Evolutionary conservation across 2,329 filamentous ascomycete species (phyloP).

Genomic region (Moelleriella libera): DNA sequence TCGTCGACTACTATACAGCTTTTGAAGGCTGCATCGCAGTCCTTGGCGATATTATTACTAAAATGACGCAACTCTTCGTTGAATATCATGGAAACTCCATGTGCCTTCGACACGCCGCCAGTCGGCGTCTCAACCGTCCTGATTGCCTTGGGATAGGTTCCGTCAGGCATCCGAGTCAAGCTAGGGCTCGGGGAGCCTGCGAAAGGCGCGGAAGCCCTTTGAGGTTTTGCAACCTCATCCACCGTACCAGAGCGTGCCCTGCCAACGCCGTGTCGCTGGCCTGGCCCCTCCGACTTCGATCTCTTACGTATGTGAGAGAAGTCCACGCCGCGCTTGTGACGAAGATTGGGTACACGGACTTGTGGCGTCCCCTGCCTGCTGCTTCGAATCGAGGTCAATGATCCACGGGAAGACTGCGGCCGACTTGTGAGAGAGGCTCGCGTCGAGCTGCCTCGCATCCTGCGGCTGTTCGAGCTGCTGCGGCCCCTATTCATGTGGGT

Average conservation of each 20-base stretch:
- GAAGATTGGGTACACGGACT: constrained; percentile 25
- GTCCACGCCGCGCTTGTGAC: constrained; percentile 38
- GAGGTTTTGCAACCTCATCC: constrained; percentile 7
- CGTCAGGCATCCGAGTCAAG: constrained; percentile 11
- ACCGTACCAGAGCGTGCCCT: constrained; percentile 7
- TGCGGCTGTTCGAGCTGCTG: constrained; percentile 19
- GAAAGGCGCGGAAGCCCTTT: constrained; percentile 7
- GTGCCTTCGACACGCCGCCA: constrained; percentile 4
- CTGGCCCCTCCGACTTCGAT: constrained; percentile 15
- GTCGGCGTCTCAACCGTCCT: constrained; percentile 6
- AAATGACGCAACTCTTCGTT: constrained; percentile 73
- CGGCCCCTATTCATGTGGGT: constrained; percentile 17
- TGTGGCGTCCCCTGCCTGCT: constrained; percentile 27
- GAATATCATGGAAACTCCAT: constrained; percentile 20
- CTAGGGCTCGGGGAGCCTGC: constrained; percentile 15
- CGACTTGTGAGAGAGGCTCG: constrained; percentile 14
- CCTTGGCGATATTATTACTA: constrained; percentile 72
- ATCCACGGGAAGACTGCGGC: constrained; percentile 22
- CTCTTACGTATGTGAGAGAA: constrained; percentile 35
- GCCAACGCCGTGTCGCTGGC: constrained; percentile 3
- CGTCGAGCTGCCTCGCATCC: constrained; percentile 14
- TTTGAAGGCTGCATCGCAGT: constrained; percentile 88
- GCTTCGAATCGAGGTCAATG: constrained; percentile 35
- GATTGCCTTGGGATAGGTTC: constrained; percentile 11
- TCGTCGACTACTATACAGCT: constrained; percentile 35